Conservation (phyloP, 2,329 filamentous ascomycete species). For the Emericellopsis cladophorae region DNA sequence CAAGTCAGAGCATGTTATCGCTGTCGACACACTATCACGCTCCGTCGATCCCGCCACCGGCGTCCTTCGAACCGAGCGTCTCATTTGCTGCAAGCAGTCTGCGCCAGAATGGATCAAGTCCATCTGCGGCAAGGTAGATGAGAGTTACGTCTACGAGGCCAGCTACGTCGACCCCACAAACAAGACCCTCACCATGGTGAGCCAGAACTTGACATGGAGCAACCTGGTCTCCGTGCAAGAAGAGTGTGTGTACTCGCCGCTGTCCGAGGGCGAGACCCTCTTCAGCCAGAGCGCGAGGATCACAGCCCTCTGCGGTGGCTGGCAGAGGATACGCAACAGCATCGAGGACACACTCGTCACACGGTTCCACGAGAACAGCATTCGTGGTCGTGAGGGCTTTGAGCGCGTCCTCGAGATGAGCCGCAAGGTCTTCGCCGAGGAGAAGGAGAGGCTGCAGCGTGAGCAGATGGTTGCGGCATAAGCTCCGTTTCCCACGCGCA, state of each 20-base stretch:
- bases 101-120: constrained; percentile 71
- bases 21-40: constrained; percentile 83
- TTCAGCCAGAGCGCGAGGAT: constrained; percentile 88
- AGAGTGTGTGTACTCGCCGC: constrained; percentile 74
- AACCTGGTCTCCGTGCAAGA: constrained; percentile 88
- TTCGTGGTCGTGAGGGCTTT: constrained; percentile 85
- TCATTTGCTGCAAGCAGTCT: constrained; percentile 48
- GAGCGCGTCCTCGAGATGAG: constrained; percentile 92
- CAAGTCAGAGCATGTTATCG: constrained; percentile 91
- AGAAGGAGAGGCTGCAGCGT: constrained; percentile 47
- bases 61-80: constrained; percentile 48
- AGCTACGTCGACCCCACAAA: constrained; percentile 78
- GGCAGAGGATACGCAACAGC: constrained; percentile 92
- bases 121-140: constrained; percentile 63
- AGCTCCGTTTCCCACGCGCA: not conserved
- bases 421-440: constrained; percentile 79
- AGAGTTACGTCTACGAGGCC: constrained; percentile 85
- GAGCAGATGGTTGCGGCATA: constrained; percentile 3
- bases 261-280: constrained; percentile 47
- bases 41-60: constrained; percentile 41
- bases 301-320: constrained; percentile 87
- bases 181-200: constrained; percentile 93
- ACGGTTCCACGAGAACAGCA: constrained; percentile 83
- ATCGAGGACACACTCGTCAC: constrained; percentile 88
- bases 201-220: constrained; percentile 84